Base-by-base conservation (phyloP, 345 rosid genomes). In the Lenwebbia sp. region DNA sequence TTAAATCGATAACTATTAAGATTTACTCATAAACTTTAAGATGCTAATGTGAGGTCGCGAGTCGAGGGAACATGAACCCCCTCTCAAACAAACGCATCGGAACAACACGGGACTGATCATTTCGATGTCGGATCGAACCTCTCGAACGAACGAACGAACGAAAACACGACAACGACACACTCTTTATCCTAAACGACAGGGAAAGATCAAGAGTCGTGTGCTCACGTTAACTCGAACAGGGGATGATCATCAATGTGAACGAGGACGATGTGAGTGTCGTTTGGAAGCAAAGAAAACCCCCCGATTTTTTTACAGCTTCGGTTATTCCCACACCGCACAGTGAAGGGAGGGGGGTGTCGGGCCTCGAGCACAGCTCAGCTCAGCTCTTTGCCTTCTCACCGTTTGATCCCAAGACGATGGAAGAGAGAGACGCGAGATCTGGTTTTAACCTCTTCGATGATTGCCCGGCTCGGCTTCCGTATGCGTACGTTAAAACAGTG, bases 241-340 rank as follows among this genome's bases (percentile, higher is more conserved):
- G 41, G 23, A 7, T 40, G 78, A 70, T 70, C 78, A 19, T 70
- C 78, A 70, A 70, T 70, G 78, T 11, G 78, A 37, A 70, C 78
- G 25, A 70, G 78, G 78, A 37, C 47, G 47, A 33, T 10, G 23
- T 37, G 15, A 37, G 78, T 10, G 47, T 70, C 5, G 78, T 70
- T 70, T 70, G 78, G 78, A 70, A 70, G 78, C 78, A 37, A 70
- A 70, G 78, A 37, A 70, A 70, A 70, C 78, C 26, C 10, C 41
- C 78, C 78, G 78, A 70, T 62, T 22, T 70, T 70, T 21, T 30
- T 10, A 85, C 89, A 55, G 58, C 89, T 75, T 57, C 91, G 89
- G 88, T 86, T 83, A 90, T 84, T 65, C 90, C 90, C 88, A 83
- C 7, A 84, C 47, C 5, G 47, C 47, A 33, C 78, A 54, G 84